Evolutionary conservation across 1,284 basidiomycete species (phyloP).

Genomic region (Moesziomyces parantarcticus): DNA sequence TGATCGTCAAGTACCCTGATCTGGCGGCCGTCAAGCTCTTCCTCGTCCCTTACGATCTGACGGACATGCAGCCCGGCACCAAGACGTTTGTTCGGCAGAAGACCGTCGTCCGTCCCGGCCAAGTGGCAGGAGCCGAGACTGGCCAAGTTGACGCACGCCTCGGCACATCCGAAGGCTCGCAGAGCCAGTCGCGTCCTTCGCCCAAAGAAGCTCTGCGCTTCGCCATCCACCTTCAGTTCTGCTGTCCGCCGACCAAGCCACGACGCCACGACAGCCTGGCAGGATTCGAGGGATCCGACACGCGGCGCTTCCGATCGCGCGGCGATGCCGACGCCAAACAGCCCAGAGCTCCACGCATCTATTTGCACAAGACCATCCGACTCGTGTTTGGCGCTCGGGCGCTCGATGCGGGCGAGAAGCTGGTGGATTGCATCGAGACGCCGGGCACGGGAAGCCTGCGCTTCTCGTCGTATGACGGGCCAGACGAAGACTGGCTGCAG

Average conservation of each 20-base stretch:
- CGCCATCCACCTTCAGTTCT: conserved; percentile 63
- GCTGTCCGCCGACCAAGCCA: conserved; percentile 24
- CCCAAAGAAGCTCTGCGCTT: conserved; percentile 53
- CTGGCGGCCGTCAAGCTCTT: conserved; percentile 70
- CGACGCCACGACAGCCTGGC: conserved; percentile 18
- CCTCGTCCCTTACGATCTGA: conserved; percentile 71
- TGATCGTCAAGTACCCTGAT: conserved; percentile 70
- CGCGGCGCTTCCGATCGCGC: conserved; percentile 15
- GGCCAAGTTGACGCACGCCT: not conserved
- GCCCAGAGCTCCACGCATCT: conserved; percentile 37
- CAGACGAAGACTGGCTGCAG: conserved; percentile 50
- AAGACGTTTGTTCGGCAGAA: conserved; percentile 62
- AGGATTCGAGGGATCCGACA: conserved; percentile 20
- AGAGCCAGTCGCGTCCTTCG: conserved; percentile 2
- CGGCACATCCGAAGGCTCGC: not conserved
- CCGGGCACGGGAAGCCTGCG: conserved; percentile 37
- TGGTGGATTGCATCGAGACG: conserved; percentile 49
- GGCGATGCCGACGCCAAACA: conserved; percentile 2
- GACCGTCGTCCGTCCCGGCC: conserved; percentile 16
- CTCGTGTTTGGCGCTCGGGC: conserved; percentile 58
- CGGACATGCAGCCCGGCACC: conserved; percentile 63
- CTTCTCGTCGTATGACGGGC: conserved; percentile 50
- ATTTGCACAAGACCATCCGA: conserved; percentile 55
- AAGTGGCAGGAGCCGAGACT: not conserved
- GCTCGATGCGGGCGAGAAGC: conserved; percentile 50